phyloP scores from a whole-genome alignment of 768 basidiomycete species.

The Hericium erinaceus region DNA sequence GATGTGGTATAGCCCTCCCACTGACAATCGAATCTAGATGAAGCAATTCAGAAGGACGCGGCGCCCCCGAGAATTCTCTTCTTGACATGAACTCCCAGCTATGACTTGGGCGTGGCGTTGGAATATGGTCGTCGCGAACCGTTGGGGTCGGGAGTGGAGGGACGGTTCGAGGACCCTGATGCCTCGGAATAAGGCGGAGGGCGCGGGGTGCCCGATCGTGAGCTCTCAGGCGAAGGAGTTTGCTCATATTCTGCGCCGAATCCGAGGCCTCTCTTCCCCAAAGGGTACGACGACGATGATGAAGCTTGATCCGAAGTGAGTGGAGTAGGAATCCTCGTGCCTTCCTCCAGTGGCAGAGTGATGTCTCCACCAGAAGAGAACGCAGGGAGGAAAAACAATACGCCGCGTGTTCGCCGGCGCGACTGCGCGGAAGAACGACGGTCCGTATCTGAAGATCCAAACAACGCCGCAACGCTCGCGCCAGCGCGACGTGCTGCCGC shows the following conservation, averaged over 20 bases:
- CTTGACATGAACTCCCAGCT: neutral
- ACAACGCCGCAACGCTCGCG: constrained; percentile 42
- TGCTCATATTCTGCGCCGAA: neutral
- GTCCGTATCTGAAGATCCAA: constrained; percentile 19
- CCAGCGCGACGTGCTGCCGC: constrained; percentile 39
- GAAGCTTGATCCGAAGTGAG: neutral
- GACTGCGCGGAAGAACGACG: constrained; percentile 3
- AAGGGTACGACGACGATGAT: neutral
- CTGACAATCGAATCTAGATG: constrained; percentile 3
- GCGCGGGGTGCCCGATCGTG: neutral
- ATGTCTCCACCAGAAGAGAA: constrained; percentile 39
- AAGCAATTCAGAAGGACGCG: constrained; percentile 3
- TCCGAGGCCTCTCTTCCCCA: neutral
- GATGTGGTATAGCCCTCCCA: neutral
- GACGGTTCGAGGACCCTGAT: constrained; percentile 1
- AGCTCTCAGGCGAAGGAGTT: neutral
- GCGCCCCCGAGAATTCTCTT: neutral
- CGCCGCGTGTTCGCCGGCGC: constrained; percentile 35
- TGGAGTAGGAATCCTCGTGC: neutral
- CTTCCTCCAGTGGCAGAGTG: constrained; percentile 16
- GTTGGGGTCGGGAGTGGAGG: constrained; percentile 3
- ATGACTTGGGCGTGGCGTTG: constrained; percentile 6
- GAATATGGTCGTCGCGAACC: constrained; percentile 10
- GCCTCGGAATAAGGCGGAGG: constrained; percentile 10
- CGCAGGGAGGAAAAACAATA: constrained; percentile 73